These are phyloP conservation scores for Starmerella floricola DNA, from an alignment of 805 yeast species.

Conservation along the genomic window DNA sequence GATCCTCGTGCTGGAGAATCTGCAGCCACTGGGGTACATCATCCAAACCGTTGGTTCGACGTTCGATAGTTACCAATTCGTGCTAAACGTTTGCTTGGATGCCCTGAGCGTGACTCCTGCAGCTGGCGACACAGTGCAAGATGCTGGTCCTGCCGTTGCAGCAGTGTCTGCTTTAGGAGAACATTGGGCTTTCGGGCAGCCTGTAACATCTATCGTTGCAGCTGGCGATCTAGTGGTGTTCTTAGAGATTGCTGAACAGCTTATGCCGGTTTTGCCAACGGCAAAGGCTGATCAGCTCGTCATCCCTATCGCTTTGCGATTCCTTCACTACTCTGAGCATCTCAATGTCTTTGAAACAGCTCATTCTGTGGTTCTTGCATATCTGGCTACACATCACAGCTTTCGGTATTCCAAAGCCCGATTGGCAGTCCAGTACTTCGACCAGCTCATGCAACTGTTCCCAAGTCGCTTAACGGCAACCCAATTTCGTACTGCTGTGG, in stretches of 20 bases:
- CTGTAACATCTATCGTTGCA: neutral
- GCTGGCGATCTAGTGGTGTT: slow-evolving; percentile 19
- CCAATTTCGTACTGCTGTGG: slow-evolving; percentile 48
- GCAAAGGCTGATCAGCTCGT: slow-evolving; percentile 9
- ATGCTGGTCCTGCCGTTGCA: neutral
- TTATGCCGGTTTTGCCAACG: slow-evolving; percentile 14
- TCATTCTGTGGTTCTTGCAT: slow-evolving; percentile 46
- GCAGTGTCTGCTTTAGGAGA: slow-evolving; percentile 7
- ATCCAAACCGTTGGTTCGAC: slow-evolving; percentile 13
- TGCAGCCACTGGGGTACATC: slow-evolving; percentile 20
- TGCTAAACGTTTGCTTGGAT: slow-evolving; percentile 14
- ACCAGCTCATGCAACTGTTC: slow-evolving; percentile 41
- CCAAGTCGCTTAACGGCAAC: slow-evolving; percentile 42
- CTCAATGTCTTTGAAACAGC: slow-evolving; percentile 39
- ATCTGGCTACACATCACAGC: slow-evolving; percentile 23
- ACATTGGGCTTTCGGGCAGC: slow-evolving; percentile 12
- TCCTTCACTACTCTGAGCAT: slow-evolving; percentile 20
- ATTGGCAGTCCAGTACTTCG: slow-evolving; percentile 34
- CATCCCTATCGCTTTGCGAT: slow-evolving; percentile 13
- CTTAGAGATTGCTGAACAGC: slow-evolving; percentile 17
- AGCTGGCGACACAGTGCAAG: neutral
- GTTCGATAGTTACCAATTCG: slow-evolving; percentile 19
- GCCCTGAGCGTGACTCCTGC: slow-evolving; percentile 6
- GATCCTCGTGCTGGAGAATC: slow-evolving; percentile 1
- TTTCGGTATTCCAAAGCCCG: slow-evolving; percentile 21